Conservation (phyloP, 805 yeast genomes). For the Soucietia sequanensis region DNA sequence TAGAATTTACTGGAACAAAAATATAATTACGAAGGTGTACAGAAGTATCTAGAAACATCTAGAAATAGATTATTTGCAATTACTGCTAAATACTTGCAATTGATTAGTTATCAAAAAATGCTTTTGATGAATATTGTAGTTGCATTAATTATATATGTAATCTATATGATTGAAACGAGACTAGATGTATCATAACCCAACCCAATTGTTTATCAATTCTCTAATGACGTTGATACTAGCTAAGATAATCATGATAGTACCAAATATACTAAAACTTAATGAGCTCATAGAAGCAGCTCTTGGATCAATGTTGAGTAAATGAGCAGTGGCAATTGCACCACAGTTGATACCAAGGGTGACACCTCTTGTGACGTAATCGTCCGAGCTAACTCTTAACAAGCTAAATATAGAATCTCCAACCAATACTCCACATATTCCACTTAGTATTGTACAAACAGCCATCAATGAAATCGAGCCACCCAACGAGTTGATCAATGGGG, state of each 20-base stretch:
- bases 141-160: no score
- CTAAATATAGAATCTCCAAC: conserved; percentile 54
- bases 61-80: no score
- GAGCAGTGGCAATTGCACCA: conserved; percentile 83
- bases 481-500: conserved; percentile 66
- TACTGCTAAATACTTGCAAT: no score
- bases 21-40: no score
- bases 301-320: conserved; percentile 65
- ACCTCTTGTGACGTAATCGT: conserved; percentile 75
- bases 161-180: no score
- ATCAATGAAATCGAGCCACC: conserved; percentile 69
- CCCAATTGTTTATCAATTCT: conserved; percentile 12
- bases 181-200: conserved; percentile 2
- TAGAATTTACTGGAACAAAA: no score
- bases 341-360: conserved; percentile 75
- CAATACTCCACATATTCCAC: conserved; percentile 75
- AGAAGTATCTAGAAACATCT: no score
- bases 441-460: conserved; percentile 75
- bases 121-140: no score
- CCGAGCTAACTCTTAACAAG: conserved; percentile 51
- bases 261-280: conserved; percentile 68
- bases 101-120: no score
- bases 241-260: conserved; percentile 69
- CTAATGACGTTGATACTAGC: conserved; percentile 51
- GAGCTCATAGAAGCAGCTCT: conserved; percentile 80